Conservation (phyloP, 805 yeast genomes). For the Metschnikowia vanudenii region DNA sequence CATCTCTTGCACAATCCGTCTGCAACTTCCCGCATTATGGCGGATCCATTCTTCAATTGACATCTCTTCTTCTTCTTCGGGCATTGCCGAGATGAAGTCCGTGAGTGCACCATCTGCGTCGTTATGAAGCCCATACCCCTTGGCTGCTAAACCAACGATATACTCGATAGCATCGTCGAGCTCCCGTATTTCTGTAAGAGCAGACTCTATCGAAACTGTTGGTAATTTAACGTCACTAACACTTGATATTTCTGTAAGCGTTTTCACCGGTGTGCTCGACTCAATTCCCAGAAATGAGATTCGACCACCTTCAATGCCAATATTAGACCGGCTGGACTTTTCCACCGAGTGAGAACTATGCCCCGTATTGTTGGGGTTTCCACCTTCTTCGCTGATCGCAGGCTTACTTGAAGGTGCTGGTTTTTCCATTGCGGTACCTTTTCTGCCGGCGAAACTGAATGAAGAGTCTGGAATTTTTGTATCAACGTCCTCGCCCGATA, state of each 20-base stretch:
- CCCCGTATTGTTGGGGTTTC: too few relatives aligned
- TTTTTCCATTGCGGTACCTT: too few relatives aligned
- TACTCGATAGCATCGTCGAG: conserved; percentile 38
- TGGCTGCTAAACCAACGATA: conserved; percentile 32
- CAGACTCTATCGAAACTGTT: conserved; percentile 3
- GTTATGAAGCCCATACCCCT: conserved; percentile 47
- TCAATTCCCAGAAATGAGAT: conserved; percentile 12
- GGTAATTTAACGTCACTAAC: neutral
- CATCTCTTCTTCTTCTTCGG: conserved; percentile 65
- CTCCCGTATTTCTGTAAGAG: conserved; percentile 12
- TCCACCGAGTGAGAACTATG: neutral
- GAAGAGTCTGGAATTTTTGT: neutral
- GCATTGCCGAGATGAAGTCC: conserved; percentile 64
- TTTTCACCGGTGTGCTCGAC: conserved; percentile 16
- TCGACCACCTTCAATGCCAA: neutral
- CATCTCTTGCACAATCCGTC: conserved; percentile 44
- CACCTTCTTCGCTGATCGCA: too few relatives aligned
- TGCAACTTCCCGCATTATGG: conserved; percentile 55
- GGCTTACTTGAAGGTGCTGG: too few relatives aligned
- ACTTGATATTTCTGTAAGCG: neutral
- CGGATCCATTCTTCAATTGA: conserved; percentile 69
- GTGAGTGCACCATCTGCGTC: conserved; percentile 68
- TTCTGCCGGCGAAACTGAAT: too few relatives aligned
- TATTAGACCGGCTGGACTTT: neutral
- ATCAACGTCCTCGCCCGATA: neutral